Conservation (phyloP, 2,329 filamentous ascomycete genomes). For the Monosporascus sp. region DNA sequence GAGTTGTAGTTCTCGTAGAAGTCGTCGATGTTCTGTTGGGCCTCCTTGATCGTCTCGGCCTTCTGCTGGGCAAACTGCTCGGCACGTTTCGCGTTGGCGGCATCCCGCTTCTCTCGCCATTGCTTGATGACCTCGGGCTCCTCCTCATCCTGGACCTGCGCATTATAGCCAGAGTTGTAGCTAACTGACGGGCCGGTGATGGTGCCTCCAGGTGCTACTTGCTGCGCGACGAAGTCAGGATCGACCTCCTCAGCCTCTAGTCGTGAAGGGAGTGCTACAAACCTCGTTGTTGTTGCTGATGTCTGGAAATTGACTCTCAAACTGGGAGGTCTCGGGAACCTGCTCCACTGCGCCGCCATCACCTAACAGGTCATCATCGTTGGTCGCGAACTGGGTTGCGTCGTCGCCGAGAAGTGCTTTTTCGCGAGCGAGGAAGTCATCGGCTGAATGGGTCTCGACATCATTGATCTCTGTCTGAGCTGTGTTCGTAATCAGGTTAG, state of each 20-base stretch:
- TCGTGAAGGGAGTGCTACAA: constrained; percentile 15
- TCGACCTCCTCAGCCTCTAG: neutral
- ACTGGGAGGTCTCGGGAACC: constrained; percentile 40
- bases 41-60: constrained; percentile 78
- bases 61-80: constrained; percentile 80
- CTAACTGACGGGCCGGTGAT: constrained; percentile 69
- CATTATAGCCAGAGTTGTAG: constrained; percentile 57
- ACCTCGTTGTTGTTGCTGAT: constrained; percentile 72
- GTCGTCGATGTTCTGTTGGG: constrained; percentile 91
- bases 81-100: constrained; percentile 74
- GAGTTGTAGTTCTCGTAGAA: constrained; percentile 99
- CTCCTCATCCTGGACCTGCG: constrained; percentile 60
- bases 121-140: constrained; percentile 85
- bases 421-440: constrained; percentile 89
- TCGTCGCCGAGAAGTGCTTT: constrained; percentile 88
- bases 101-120: constrained; percentile 88
- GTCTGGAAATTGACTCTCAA: constrained; percentile 88
- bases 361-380: constrained; percentile 67
- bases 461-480: constrained; percentile 63
- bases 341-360: constrained; percentile 23
- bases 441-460: constrained; percentile 54
- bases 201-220: constrained; percentile 67
- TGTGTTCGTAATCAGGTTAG: constrained; percentile 24
- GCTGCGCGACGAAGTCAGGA: constrained; percentile 36
- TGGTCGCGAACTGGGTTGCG: constrained; percentile 80